A percentile compares a stretch with the other conserved stretches of the same genome.
phyloP scores from a whole-genome alignment of 352 stramenopile species.

The Globisporangium mamillatum region DNA sequence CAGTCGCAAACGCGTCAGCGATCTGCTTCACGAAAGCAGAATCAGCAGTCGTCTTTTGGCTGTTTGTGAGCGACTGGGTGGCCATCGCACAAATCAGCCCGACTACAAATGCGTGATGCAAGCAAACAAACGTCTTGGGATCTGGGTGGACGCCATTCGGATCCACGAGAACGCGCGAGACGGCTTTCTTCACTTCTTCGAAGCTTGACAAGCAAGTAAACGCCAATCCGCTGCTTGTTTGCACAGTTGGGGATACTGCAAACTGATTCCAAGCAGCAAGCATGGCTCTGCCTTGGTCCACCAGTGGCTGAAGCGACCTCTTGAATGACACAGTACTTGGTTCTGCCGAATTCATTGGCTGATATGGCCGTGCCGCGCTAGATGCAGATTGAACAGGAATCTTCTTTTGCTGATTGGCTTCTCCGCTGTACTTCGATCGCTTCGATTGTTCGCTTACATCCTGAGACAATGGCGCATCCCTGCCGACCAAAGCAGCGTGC shows the following conservation, averaged over 20 bases:
- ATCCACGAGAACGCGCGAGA: slow-evolving; percentile 60
- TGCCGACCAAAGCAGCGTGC: slow-evolving; percentile 1
- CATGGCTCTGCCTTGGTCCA: slow-evolving; percentile 66
- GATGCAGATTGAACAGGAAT: not conserved
- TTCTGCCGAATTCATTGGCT: slow-evolving; percentile 3
- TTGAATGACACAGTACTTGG: slow-evolving; percentile 35
- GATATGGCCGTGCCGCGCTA: slow-evolving; percentile 1
- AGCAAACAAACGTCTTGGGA: slow-evolving; percentile 64
- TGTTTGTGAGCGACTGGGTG: slow-evolving; percentile 70
- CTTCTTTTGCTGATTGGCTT: slow-evolving; percentile 2
- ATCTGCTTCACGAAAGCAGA: slow-evolving; percentile 65
- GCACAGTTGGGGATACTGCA: slow-evolving; percentile 38
- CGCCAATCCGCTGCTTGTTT: slow-evolving; percentile 56
- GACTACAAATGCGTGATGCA: slow-evolving; percentile 80
- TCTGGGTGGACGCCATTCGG: slow-evolving; percentile 41
- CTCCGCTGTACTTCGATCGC: slow-evolving; percentile 14
- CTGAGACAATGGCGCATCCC: not conserved
- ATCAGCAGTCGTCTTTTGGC: slow-evolving; percentile 51
- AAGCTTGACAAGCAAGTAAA: slow-evolving; percentile 71
- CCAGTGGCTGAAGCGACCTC: slow-evolving; percentile 54
- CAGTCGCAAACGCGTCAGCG: slow-evolving; percentile 67
- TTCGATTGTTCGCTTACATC: slow-evolving; percentile 16
- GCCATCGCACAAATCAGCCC: slow-evolving; percentile 77
- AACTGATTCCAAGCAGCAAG: slow-evolving; percentile 79
- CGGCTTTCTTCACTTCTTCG: slow-evolving; percentile 75